Evolutionary conservation across 352 stramenopile genomes (phyloP).

Genomic region (Phytophthora multivora): DNA sequence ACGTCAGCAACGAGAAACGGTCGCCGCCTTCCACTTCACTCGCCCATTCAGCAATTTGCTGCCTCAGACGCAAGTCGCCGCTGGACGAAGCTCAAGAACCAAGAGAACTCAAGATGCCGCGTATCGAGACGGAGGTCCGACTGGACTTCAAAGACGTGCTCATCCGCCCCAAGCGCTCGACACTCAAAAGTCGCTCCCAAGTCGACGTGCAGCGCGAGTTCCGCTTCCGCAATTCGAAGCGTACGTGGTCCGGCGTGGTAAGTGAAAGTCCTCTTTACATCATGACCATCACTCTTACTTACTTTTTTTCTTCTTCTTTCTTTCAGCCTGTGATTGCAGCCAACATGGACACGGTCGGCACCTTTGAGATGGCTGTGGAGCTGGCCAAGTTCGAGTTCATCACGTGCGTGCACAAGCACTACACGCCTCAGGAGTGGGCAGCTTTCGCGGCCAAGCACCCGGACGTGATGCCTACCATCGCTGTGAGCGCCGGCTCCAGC

Average conservation of each 20-base stretch:
- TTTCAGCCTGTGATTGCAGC: slow-evolving; percentile 85
- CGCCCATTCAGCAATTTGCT: slow-evolving; percentile 43
- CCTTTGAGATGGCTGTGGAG: slow-evolving; percentile 88
- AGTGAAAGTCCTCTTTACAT: not conserved
- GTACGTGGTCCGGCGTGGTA: slow-evolving; percentile 76
- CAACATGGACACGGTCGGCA: slow-evolving; percentile 94
- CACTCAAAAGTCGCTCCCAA: slow-evolving; percentile 88
- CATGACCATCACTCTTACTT: slow-evolving; percentile 6
- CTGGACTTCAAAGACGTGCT: slow-evolving; percentile 95
- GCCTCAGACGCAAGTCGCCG: slow-evolving; percentile 29
- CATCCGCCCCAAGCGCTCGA: slow-evolving; percentile 93
- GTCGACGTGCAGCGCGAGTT: slow-evolving; percentile 78
- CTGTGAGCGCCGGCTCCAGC: slow-evolving; percentile 80
- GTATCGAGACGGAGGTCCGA: slow-evolving; percentile 90
- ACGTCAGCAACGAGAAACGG: slow-evolving; percentile 5
- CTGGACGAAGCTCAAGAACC: slow-evolving; percentile 1
- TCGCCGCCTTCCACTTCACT: not conserved
- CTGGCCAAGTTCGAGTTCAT: slow-evolving; percentile 85
- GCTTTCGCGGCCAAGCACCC: slow-evolving; percentile 57
- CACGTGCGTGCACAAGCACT: slow-evolving; percentile 93
- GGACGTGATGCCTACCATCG: slow-evolving; percentile 71
- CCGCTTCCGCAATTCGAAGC: slow-evolving; percentile 79
- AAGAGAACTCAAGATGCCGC: slow-evolving; percentile 60
- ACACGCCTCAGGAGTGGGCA: slow-evolving; percentile 72
- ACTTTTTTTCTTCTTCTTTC: not conserved